phyloP scores from a whole-genome alignment of 2,329 filamentous ascomycete genomes.

The Arachnomyces sp. region DNA sequence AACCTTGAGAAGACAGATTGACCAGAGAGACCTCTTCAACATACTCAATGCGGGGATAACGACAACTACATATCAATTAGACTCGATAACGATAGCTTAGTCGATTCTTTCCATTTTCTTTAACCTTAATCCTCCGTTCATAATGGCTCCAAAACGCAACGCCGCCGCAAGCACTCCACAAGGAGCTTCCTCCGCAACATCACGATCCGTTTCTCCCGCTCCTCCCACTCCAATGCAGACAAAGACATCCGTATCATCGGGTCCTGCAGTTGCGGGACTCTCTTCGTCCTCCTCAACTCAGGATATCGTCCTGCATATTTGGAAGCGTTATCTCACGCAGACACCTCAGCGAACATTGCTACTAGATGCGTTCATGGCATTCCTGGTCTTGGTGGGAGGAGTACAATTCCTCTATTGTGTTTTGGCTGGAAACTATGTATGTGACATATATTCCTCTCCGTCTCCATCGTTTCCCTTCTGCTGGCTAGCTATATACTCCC shows the following conservation, averaged over 20 bases:
- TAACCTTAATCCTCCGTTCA: neutral
- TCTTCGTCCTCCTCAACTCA: slow-evolving; percentile 33
- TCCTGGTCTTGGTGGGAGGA: slow-evolving; percentile 76
- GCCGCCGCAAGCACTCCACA: slow-evolving; percentile 16
- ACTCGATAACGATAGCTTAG: too few species aligned
- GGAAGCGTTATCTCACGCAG: slow-evolving; percentile 67
- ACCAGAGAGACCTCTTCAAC: too few species aligned
- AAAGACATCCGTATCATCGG: slow-evolving; percentile 25
- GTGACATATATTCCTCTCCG: slow-evolving; percentile 31
- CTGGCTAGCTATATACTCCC: neutral
- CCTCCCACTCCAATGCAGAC: slow-evolving; percentile 17
- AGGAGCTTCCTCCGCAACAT: slow-evolving; percentile 14
- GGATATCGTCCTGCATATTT: slow-evolving; percentile 62
- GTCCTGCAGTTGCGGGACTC: slow-evolving; percentile 23
- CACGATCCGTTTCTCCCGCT: slow-evolving; percentile 18
- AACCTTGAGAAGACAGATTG: neutral
- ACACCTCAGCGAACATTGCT: slow-evolving; percentile 90
- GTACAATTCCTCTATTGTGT: slow-evolving; percentile 92
- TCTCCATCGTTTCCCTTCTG: neutral
- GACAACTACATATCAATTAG: too few species aligned
- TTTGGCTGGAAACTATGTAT: slow-evolving; percentile 85
- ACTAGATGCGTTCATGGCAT: slow-evolving; percentile 82
- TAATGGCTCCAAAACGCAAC: slow-evolving; percentile 25
- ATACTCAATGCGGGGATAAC: too few species aligned
- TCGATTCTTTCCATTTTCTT: neutral